Evolutionary conservation across 768 basidiomycete species (phyloP), one percentile per base, ranked within the genome.

Genomic region (Collybiopsis luxurians): DNA sequence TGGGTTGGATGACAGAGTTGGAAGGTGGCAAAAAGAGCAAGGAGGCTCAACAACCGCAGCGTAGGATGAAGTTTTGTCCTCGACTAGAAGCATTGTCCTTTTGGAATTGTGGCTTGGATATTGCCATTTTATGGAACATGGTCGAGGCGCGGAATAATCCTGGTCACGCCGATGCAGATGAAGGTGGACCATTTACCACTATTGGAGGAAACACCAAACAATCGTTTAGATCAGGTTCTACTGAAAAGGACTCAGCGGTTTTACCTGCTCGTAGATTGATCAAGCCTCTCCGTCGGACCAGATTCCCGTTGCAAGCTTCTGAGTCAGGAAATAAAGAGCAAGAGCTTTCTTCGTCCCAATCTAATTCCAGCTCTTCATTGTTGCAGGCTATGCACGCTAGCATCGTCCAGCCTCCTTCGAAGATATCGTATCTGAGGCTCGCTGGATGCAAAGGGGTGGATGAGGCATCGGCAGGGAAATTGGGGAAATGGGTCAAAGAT

Each of bases 11-110:
- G 12, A 69, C 74, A 56, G 70, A 70, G 24, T 53, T 59, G 39
- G 54, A 60, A 38, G 49, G 56, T 31, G 12, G 45, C 47, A 31
- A 40, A 17, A 53, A 49, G 42, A 38, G 26, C 27, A 56, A 47
- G 53, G 56, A 62, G 63, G 19, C 30, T 11, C 55, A 48, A 56
- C 58, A 21, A 42, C 55, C 13, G n/a, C 51, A 23, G 34, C 40
- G 28, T 9, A 42, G 53, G 21, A 77, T 80, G 59, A 79, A 76
- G 55, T 69, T 77, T 44, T 83, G 82, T 61, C 79, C 81, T 23
- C 71, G 73, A 36, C 70, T 84, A 45, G 78, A 79, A 63, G 73
- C 77, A n/a, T 67, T 83, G 31, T 71, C 75, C 38, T 72, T 84
- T 56, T 81, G 78, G 82, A 73, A 72, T 46, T 84, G 81, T 63